Base-by-base conservation (phyloP, 2,329 filamentous ascomycete species). In the Hypoxylon sp. region DNA sequence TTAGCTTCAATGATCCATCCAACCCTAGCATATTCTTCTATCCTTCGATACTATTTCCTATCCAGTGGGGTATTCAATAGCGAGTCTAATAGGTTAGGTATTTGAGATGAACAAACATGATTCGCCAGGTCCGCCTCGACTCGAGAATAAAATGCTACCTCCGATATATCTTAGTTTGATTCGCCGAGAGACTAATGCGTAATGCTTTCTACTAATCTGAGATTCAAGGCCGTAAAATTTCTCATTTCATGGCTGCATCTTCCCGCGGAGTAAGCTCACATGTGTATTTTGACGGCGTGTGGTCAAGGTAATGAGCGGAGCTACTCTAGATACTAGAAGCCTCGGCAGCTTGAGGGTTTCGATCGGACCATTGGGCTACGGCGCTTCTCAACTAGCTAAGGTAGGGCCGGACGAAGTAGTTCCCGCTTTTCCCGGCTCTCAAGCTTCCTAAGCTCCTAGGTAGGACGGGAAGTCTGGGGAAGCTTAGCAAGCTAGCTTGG, bases 351-450 rank as follows among this genome's bases (percentile, higher is more conserved):
- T 53, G 35, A 37, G 47, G 42, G 17, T 58, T 60, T 44, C 26
- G 33, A 57, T 69, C 62, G 53, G 47, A 39, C 22, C 29, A 58
- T 64, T 60, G 31, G 54, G 67, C 50, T 47, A 52, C 37, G 59
- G 48, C 66, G 62, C 39, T 58, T 68, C 55, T 68, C 65, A 67
- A 66, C 66, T 72, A 59, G 62, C 63, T 47, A 39, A 59, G 50
- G 59, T 46, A 57, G 48, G 48, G 50, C 52, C 46, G 22, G 53
- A 37, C 33, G 44, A 66, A 63, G 66, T 74, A 67, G 71, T 67
- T 67, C 63, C 59, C 67, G 60, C 42, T 33, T 44, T 42, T 68
- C 65, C 72, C 69, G 68, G 53, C 67, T 68, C 58, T 66, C 63
- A 60, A 59, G 46, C 33, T 60, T 71, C 59, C 66, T 17, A 22